A percentile compares a stretch with the other conserved stretches of the same genome.
phyloP scores from a whole-genome alignment of 192 early-diverging fungal species.

The Coemansia sp. region DNA sequence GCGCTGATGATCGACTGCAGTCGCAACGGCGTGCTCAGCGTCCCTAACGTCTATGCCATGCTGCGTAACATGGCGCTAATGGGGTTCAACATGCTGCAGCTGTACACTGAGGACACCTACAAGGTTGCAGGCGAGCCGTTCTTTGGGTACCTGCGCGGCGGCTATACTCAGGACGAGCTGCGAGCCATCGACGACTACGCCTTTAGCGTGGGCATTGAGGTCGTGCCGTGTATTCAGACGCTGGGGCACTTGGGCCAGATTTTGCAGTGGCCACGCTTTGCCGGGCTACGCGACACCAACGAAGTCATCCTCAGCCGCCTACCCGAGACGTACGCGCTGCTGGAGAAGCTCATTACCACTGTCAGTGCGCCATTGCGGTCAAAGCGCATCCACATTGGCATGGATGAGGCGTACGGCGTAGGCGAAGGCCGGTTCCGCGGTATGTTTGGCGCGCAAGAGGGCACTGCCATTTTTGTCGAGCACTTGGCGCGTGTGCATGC shows the following conservation, averaged over 20 bases:
- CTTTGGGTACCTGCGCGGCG: conserved; percentile 74
- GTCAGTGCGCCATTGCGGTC: conserved; percentile 73
- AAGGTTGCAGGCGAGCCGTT: conserved; percentile 70
- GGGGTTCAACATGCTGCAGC: conserved; percentile 86
- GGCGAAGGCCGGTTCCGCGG: conserved; percentile 82
- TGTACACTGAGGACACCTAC: conserved; percentile 93
- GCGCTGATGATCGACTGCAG: conserved; percentile 88
- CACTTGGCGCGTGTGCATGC: conserved; percentile 74
- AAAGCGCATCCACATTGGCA: conserved; percentile 81
- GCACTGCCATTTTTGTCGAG: conserved; percentile 72
- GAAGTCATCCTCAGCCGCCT: conserved; percentile 75
- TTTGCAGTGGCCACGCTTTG: conserved; percentile 85
- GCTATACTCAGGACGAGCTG: conserved; percentile 76
- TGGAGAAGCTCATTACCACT: conserved; percentile 73
- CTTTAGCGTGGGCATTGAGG: conserved; percentile 73
- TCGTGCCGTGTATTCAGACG: conserved; percentile 89
- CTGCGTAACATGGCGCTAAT: conserved; percentile 79
- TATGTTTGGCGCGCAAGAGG: conserved; percentile 75
- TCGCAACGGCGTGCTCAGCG: conserved; percentile 73
- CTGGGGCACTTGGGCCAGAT: conserved; percentile 89
- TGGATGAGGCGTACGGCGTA: conserved; percentile 88
- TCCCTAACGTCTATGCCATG: conserved; percentile 66
- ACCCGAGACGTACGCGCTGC: conserved; percentile 79
- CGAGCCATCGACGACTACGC: conserved; percentile 79
- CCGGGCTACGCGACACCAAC: conserved; percentile 74